Evolutionary conservation across 352 stramenopile species (phyloP).

Genomic region (Phytophthora lateralis): DNA sequence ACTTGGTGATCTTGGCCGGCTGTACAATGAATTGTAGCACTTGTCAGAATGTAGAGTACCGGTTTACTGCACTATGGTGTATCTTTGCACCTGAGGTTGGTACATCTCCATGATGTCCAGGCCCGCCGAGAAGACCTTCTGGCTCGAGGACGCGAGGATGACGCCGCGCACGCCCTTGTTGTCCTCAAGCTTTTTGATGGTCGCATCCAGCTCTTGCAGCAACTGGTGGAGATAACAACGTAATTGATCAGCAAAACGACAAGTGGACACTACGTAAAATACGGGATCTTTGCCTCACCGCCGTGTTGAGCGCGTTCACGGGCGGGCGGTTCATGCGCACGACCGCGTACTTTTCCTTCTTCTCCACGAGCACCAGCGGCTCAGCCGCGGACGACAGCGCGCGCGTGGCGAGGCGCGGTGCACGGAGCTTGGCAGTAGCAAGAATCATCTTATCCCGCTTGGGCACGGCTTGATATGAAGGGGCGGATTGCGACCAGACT

Average conservation of each 20-base stretch:
- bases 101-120: slow-evolving; percentile 95
- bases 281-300: slow-evolving; percentile 32
- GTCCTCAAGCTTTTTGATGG: slow-evolving; percentile 73
- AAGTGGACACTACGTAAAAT: neutral
- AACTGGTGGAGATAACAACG: slow-evolving; percentile 35
- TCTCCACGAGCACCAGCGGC: slow-evolving; percentile 76
- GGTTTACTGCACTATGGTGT: neutral
- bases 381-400: slow-evolving; percentile 41
- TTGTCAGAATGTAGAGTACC: neutral
- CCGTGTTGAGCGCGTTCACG: slow-evolving; percentile 84
- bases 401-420: slow-evolving; percentile 16
- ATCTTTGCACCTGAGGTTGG: slow-evolving; percentile 63
- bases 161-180: slow-evolving; percentile 78
- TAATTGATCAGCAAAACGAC: neutral
- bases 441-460: slow-evolving; percentile 31
- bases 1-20: slow-evolving; percentile 71
- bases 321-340: slow-evolving; percentile 81
- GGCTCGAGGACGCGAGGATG: slow-evolving; percentile 79
- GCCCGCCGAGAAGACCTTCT: slow-evolving; percentile 91
- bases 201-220: slow-evolving; percentile 68
- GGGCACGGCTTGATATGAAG: too few relatives aligned
- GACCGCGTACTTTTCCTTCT: slow-evolving; percentile 72
- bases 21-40: slow-evolving; percentile 10
- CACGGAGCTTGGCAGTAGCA: slow-evolving; percentile 12
- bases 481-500: slow-evolving; percentile 45